Base-by-base conservation (phyloP, 2,329 filamentous ascomycete species). In the Xylaria sp. region DNA sequence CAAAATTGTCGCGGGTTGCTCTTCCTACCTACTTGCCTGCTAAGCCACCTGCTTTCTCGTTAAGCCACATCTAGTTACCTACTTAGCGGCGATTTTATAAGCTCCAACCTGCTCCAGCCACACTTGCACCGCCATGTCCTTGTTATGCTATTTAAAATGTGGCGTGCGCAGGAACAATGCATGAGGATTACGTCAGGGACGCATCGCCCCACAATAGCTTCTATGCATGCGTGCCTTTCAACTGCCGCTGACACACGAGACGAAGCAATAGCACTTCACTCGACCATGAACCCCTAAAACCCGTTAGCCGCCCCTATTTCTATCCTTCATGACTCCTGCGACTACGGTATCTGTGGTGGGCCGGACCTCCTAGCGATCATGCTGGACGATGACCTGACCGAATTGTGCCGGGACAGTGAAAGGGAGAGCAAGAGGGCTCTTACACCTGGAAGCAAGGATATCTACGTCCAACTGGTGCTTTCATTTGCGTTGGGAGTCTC, bases 401-500 rank as follows among this genome's bases (percentile, higher is more conserved):
- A 70, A 1, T 65, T 42, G n/a, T 75, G 74, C 69, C 11, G 14
- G 14, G 67, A 71, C 27, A 73, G 72, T 59, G 67, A 73, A 51
- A 51, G 51, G 17, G 74, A 71, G n/a, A 73, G 71, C 60, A 66
- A 73, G 54, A 51, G 51, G 17, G 74, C 73, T 54, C 72, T 75
- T 21, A 70, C 73, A 9, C 82, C 82, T 0, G 79, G 79, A 47
- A 76, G 68, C 63, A 86, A 83, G 73, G 80, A 88, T 78, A 79
- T 85, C 48, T 79, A 82, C 69, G 87, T 90, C 63, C 93, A 97
- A 81, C 86, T 94, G 60, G 85, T 89, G 67, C 84, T 97, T 74
- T 95, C 93, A 7, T 78, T 92, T 50, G 81, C 86, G 4, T 83
- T 97, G 42, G 93, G 93, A 36, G 71, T 91, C 51, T 84, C 86